Conservation (phyloP, 208 protist genomes). For the Leishmania tarentolae region DNA sequence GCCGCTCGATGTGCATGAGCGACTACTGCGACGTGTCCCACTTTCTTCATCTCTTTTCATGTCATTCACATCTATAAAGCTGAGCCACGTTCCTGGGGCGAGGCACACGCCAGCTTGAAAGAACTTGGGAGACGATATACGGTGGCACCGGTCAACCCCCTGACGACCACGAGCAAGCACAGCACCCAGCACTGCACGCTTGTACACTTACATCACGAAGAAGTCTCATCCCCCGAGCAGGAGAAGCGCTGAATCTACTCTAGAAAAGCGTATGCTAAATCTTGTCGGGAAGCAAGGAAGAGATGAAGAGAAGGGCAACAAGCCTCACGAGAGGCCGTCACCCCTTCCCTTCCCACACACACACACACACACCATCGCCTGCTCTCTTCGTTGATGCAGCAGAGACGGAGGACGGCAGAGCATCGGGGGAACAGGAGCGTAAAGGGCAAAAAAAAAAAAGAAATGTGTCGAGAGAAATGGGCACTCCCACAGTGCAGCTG, state of each 20-base stretch:
- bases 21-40: no score
- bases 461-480: background rate
- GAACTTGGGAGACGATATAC: background rate
- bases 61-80: background rate
- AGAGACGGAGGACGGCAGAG: background rate
- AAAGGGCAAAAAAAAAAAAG: slow-evolving; percentile 5
- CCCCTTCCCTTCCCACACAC: background rate
- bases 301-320: background rate
- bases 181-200: background rate
- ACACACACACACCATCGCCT: background rate
- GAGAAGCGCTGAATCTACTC: background rate
- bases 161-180: background rate
- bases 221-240: background rate
- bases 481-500: background rate
- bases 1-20: background rate
- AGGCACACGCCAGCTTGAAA: background rate
- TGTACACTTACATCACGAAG: background rate
- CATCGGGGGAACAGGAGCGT: background rate
- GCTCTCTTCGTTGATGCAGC: background rate
- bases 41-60: background rate
- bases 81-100: no score
- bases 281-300: background rate
- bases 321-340: background rate
- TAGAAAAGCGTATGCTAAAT: background rate
- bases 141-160: background rate